Base-by-base conservation (phyloP, 306 rosid species). In the Ochetophila trinervis region DNA sequence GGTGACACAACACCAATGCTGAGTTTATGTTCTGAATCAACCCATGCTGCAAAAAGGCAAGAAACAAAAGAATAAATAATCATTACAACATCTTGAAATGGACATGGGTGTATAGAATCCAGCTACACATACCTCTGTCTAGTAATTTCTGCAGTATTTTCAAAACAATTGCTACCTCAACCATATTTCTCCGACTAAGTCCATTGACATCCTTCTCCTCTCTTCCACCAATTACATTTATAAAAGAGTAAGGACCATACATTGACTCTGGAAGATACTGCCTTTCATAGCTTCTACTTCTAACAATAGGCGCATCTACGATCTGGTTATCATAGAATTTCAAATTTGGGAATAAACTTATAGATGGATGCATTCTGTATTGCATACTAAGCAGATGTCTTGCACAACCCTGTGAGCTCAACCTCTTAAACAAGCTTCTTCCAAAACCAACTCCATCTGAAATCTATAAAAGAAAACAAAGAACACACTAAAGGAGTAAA, bases 281-380 rank as follows among this genome's bases (percentile, higher is more conserved):
- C 53, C 69, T 90, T 69, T 69, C 71, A 37, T 78, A 79, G 77
- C 75, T 63, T 78, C 59, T 66, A 62, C 65, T 70, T 35, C 11
- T 53, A 22, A 85, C 97, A 64, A 74, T 82, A 24, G 82, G 79
- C 48, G 91, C 95, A 50, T 87, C 83, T 8, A 69, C 44, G 54
- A 90, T 78, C 81, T 58, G 70, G 69, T 77, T 71, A 8, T 37
- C 7, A 75, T 90, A 90, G 61, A 87, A 87, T 35, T 58, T 63
- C 11, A 74, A 71, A 80, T 90, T 87, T 18, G 97, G 92, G 67
- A 90, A 90, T 17, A 34, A 76, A 64, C 92, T 87, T 56, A 90
- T 84, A 5, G 86, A 82, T 17, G 95, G 95, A 75, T 90, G 92
- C 97, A 90, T 90, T 65, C 97, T 71, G 77, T 90, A 90, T 63